Base-by-base conservation (phyloP, 306 rosid genomes). In the Abrus precatorius region DNA sequence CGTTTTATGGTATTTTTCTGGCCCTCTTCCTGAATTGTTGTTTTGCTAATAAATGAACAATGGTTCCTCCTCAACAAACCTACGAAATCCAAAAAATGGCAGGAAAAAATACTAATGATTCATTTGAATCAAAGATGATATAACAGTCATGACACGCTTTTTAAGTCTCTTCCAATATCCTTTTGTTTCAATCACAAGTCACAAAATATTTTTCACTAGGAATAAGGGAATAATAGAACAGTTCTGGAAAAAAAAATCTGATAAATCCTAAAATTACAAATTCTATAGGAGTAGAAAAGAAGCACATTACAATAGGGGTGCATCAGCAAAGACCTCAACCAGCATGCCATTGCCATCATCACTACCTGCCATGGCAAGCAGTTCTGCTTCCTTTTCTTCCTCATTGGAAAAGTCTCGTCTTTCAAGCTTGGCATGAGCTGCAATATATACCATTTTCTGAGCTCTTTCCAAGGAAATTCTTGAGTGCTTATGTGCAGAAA, bases 391-490 rank as follows among this genome's bases (percentile, higher is more conserved):
- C 74, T 82, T 91, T 72, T 93, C 97, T 79, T 91, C 97, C 65
- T 93, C 97, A 41, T 75, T 88, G 30, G 88, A 93, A 27, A 89
- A 87, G 75, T 93, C 97, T 73, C 86, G 83, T 75, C 90, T 89
- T 77, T 89, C 94, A 41, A 93, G 92, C 86, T 93, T 93, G 50
- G 97, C 94, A 79, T 91, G 96, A 77, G 93, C 96, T 52, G 97
- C 97, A 56, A 93, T 78, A 78, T 81, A 91, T 69, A 89, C 63
- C 90, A 93, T 91, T 90, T 93, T 93, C 88, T 91, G 93, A 72
- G 90, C 94, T 82, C 90, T 89, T 84, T 91, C 97, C 30, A 87
- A 83, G 59, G 92, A 91, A 9, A 84, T 50, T 78, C 89, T 84
- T 5, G 94, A 85, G 55, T 89, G 89, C 78, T 90, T 86, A 81